Conservation (phyloP, 257 asterid species). For the Plectranthus barbatus region DNA sequence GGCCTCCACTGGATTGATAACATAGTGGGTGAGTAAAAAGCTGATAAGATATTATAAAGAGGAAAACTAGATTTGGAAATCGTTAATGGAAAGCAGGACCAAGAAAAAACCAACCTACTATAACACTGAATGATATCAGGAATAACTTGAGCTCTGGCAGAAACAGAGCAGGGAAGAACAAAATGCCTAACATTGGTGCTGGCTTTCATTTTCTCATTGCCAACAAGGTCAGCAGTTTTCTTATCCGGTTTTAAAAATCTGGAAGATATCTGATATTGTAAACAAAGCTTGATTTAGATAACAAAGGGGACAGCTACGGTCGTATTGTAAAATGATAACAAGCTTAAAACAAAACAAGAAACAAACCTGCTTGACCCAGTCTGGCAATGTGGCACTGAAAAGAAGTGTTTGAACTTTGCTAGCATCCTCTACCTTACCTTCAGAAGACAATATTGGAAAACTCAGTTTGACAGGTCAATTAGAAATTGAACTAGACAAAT, state of each 20-base stretch:
- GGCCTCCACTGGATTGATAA: slow-evolving; percentile 68
- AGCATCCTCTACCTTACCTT: slow-evolving; percentile 80
- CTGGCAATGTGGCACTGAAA: slow-evolving; percentile 91
- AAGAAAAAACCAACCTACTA: slow-evolving; percentile 59
- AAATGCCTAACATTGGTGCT: slow-evolving; percentile 81
- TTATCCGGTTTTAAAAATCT: slow-evolving; percentile 75
- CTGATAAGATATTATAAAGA: neutral
- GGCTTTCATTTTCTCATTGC: slow-evolving; percentile 97
- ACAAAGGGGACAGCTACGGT: neutral
- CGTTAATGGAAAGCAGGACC: neutral
- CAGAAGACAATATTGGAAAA: slow-evolving; percentile 3
- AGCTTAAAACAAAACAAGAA: neutral
- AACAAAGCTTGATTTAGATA: slow-evolving; percentile 7
- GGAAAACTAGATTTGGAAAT: neutral
- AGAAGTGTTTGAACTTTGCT: slow-evolving; percentile 91
- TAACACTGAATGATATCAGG: slow-evolving; percentile 94
- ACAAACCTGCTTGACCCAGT: slow-evolving; percentile 76
- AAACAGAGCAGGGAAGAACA: slow-evolving; percentile 80
- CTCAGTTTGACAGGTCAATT: neutral
- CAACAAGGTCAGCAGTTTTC: slow-evolving; percentile 86
- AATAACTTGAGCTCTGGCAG: slow-evolving; percentile 83
- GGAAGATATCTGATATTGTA: slow-evolving; percentile 46
- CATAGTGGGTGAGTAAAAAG: neutral
- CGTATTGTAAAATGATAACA: neutral
- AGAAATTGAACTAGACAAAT: neutral